Evolutionary conservation across 495 filamentous ascomycete genomes (phyloP), one percentile per base, ranked within the genome.

Genomic region (Clohesyomyces aquaticus): DNA sequence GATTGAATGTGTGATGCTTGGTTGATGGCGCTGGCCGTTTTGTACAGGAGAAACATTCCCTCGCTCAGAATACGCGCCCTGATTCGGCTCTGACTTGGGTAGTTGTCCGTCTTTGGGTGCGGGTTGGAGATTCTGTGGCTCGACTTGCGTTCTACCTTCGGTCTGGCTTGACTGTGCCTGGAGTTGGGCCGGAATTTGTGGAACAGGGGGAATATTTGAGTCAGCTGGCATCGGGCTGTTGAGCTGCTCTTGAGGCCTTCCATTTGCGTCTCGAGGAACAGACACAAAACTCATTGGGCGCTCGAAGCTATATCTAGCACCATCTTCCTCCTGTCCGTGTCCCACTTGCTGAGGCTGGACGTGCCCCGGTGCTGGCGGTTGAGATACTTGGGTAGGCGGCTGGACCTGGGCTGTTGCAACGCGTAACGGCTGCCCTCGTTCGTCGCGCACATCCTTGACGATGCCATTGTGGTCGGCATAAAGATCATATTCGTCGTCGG

Each of bases 381-480:
- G 45, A 16, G 56, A 32, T 19, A 56, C n/a, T 52, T 50, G 23
- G 1, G 60, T 14, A 55, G 35, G 16, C 8, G 28, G 25, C 19
- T 56, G 11, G 8, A 21, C 23, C 29, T 49, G 62, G 19, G 16
- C 35, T 41, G 48, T 38, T 42, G 45, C 32, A 4, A 68, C 60
- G 12, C 62, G 42, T 45, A 69, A 35, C 2, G 66, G 61, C 49
- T 69, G 49, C 10, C 66, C 66, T 26, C 26, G 46, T 48, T 70
- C 63, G 38, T 66, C 61, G 12, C 59, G 56, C 10, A 65, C 32
- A 42, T 55, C 67, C 42, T 63, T 66, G 4, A 70, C 67, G 19
- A 70, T 56, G 38, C 67, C 67, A 42, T 70, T 70, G 18, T 66
- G 63, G 32, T 70, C 67, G 29, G 67, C 67, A 47, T 70, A 70